Base-by-base conservation (phyloP, 768 basidiomycete genomes). In the Suillus fuscotomentosus region DNA sequence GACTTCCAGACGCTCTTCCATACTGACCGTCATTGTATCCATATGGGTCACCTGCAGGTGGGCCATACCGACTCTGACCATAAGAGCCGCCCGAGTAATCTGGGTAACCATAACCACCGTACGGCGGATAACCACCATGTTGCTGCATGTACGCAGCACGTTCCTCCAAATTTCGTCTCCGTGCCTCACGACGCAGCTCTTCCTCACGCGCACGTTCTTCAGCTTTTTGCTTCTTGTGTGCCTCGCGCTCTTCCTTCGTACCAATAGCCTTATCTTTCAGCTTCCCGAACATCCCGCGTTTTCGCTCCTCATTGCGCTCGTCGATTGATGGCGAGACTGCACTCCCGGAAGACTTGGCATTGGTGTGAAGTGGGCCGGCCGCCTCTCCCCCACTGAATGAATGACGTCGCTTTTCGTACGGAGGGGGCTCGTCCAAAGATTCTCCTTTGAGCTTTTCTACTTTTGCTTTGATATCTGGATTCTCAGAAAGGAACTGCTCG, bases 261-360 rank as follows among this genome's bases (percentile, higher is more conserved):
- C 86, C 85, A 14, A 86, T 83, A 0, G 85, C 79, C 70, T 85
- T 87, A 69, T 89, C 87, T 70, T 87, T 89, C 67, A 90, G 64
- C 69, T 81, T 86, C 1, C 80, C 83, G 66, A 91, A 79, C 66
- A 90, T 78, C 0, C 88, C 84, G 34, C 83, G 77, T 66, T 84
- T 84, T 56, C 77, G 72, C 27, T 73, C 71, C 10, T 66, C 59
- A 22, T 38, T 39, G 15, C 55, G 60, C 27, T 62, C 47, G 39
- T n/a, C 24, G 0, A 3, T 54, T 65, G 47, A 62, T 53, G 41
- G 59, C 9, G 38, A 47, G 31, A 13, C 13, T n/a, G 54, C 10
- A 22, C 50, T 65, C 3, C 36, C 6, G n/a, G 42, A 56, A 59
- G 60, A 24, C 64, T 34, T 34, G 56, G 65, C 2, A 60, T 31